Conservation (phyloP, 139 green algal species). For the Micromonas commoda region DNA sequence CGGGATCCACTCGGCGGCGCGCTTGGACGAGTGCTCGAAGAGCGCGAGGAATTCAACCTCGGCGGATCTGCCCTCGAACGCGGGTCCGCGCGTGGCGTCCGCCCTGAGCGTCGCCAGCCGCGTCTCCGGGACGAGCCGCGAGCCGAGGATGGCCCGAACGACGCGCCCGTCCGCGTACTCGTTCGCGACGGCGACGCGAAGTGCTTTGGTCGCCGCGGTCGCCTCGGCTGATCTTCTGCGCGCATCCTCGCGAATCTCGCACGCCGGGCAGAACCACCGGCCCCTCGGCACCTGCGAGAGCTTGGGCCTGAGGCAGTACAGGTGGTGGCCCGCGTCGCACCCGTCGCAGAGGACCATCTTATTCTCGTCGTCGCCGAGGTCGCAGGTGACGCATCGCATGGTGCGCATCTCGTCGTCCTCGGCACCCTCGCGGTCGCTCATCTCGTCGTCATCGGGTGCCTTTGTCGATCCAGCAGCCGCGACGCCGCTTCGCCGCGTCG, state of each 20-base stretch:
- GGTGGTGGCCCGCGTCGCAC: conserved; percentile 62
- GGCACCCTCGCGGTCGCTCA: background rate
- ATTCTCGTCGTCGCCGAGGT: conserved; percentile 56
- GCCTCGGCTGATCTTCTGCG: background rate
- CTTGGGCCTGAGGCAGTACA: conserved; percentile 67
- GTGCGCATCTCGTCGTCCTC: background rate
- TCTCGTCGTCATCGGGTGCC: background rate
- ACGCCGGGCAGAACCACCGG: conserved; percentile 77
- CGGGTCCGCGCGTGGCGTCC: background rate
- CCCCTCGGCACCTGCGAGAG: conserved; percentile 60
- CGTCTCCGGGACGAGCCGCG: no score
- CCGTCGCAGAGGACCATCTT: conserved; percentile 75
- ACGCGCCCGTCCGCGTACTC: no score
- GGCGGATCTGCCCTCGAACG: no score
- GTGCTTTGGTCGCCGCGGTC: background rate
- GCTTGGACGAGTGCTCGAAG: background rate
- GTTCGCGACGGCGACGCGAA: no score
- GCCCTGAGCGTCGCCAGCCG: no score
- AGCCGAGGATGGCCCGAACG: no score
- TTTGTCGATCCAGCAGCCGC: no score
- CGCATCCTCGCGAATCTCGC: conserved; percentile 35
- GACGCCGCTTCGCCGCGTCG: no score
- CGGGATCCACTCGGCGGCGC: background rate
- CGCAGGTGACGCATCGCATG: conserved; percentile 42
- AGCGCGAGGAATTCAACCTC: background rate